Conservation (phyloP, 495 filamentous ascomycete species). For the Pseudoneurospora amorphoporcata region DNA sequence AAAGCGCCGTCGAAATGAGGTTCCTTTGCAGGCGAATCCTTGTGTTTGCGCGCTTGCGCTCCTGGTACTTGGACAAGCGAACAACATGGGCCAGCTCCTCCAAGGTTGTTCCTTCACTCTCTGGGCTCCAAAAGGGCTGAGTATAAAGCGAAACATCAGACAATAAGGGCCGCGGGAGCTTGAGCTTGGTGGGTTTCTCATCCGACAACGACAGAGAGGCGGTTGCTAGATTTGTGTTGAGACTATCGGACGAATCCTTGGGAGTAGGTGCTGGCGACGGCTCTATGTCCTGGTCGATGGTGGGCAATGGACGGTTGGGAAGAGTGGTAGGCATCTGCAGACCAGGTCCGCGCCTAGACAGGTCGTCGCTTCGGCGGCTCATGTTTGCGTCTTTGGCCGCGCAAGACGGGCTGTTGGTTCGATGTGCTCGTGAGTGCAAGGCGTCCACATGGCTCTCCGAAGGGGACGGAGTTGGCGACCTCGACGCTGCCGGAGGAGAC, state of each 20-base stretch:
- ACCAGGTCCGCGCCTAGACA: constrained; percentile 25
- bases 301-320: constrained; percentile 28
- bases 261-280: constrained; percentile 16
- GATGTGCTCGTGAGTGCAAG: constrained; percentile 27
- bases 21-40: constrained; percentile 56
- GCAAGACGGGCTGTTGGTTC: constrained; percentile 34
- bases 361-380: constrained; percentile 26
- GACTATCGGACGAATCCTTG: constrained; percentile 16
- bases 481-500: constrained; percentile 24
- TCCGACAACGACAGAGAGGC: constrained; percentile 10
- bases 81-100: constrained; percentile 64
- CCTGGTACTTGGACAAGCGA: constrained; percentile 61
- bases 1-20: constrained; percentile 64
- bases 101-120: constrained; percentile 48
- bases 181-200: constrained; percentile 18
- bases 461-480: constrained; percentile 34
- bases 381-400: constrained; percentile 24
- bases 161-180: constrained; percentile 33
- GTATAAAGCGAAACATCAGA: constrained; percentile 42
- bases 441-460: constrained; percentile 34
- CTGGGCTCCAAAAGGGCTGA: constrained; percentile 35
- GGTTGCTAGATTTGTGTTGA: constrained; percentile 5
- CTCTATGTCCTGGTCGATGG: constrained; percentile 32
- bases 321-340: constrained; percentile 28
- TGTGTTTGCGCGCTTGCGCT: constrained; percentile 57